These are phyloP conservation scores for Groenewaldozyma auringiensis DNA, from an alignment of 1,139 yeast genomes.

Conservation along the genomic window DNA sequence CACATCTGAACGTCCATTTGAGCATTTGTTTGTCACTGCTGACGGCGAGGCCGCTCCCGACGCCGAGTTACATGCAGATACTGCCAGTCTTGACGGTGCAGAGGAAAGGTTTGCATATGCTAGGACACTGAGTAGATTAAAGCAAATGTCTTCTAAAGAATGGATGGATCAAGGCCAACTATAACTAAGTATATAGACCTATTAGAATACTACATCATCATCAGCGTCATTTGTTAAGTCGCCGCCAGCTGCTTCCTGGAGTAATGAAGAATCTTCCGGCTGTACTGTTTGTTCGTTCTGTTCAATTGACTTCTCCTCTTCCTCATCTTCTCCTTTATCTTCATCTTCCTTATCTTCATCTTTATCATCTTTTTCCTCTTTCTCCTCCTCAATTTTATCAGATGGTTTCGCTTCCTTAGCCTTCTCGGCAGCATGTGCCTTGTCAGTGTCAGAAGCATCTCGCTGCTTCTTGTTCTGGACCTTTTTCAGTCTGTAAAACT, in stretches of 20 bases:
- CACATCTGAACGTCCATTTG: slow-evolving; percentile 79
- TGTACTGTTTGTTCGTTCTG: too few relatives aligned
- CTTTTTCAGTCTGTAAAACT: slow-evolving; percentile 90
- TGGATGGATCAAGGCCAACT: slow-evolving; percentile 41
- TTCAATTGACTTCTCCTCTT: slow-evolving; percentile 4
- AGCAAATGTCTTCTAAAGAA: slow-evolving; percentile 90
- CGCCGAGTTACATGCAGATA: slow-evolving; percentile 64
- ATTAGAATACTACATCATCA: slow-evolving; percentile 13
- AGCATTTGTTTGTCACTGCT: slow-evolving; percentile 63
- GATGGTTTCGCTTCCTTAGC: slow-evolving; percentile 11
- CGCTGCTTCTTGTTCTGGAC: slow-evolving; percentile 94
- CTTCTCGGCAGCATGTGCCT: slow-evolving; percentile 45
- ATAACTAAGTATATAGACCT: too few relatives aligned
- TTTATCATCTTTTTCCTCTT: slow-evolving; percentile 11
- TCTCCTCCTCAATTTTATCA: slow-evolving; percentile 11
- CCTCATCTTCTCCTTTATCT: background rate
- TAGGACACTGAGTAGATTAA: slow-evolving; percentile 78
- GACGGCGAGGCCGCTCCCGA: slow-evolving; percentile 45
- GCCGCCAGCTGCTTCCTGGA: slow-evolving; percentile 6
- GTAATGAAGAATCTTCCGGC: slow-evolving; percentile 3
- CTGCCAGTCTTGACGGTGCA: slow-evolving; percentile 76
- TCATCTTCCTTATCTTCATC: slow-evolving; percentile 3
- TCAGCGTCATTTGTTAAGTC: slow-evolving; percentile 7
- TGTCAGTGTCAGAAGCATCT: slow-evolving; percentile 59
- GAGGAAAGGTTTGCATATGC: slow-evolving; percentile 97